Evolutionary conservation across 805 yeast genomes (phyloP), one percentile per base, ranked within the genome.

Genomic region (Kregervanrija delftensis): DNA sequence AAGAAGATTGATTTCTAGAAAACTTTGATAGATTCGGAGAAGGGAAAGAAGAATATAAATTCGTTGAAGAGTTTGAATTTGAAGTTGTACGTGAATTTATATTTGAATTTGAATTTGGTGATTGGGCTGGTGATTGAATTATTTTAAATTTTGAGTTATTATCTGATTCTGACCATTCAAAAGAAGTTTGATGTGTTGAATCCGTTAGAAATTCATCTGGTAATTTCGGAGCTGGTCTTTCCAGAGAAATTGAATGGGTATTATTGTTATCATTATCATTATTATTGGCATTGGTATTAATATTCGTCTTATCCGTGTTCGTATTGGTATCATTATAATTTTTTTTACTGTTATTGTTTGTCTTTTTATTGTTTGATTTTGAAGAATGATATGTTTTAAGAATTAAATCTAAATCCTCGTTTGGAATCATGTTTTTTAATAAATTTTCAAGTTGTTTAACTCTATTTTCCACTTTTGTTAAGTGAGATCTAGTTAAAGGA

Each of bases 401-500:
- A 5, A 22, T 2, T 28, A 8, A 11, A 14, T 9, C 6, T 33
- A 38, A 9, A 47, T 28, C 45, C 47, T 8, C 68, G 35, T 70
- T 70, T 0, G 70, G 84, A 6, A 73, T 49, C 12, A 77, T 50
- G 37, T 65, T 70, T 16, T 57, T 51, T 8, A 79, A 52, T 10
- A 79, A 49, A 10, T 54, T 49, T 56, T 79, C 83, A 45, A 80
- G 57, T 34, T 61, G 68, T 33, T 66, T 60, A 5, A 76, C 74
- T 40, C 79, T 62, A 42, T 68, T 73, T 61, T 87, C 96, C 30
- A 87, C 88, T 43, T 75, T 75, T 12, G 95, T 86, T 51, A 87
- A 66, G 64, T 86, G 83, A 4, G 84, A 87, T 52, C 96, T 68
- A 0, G 96, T 87, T 45, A 87, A 65, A 0, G 96, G 96, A 4